Conservation (phyloP, 352 stramenopile genomes). For the Globisporangium paroecandrum region DNA sequence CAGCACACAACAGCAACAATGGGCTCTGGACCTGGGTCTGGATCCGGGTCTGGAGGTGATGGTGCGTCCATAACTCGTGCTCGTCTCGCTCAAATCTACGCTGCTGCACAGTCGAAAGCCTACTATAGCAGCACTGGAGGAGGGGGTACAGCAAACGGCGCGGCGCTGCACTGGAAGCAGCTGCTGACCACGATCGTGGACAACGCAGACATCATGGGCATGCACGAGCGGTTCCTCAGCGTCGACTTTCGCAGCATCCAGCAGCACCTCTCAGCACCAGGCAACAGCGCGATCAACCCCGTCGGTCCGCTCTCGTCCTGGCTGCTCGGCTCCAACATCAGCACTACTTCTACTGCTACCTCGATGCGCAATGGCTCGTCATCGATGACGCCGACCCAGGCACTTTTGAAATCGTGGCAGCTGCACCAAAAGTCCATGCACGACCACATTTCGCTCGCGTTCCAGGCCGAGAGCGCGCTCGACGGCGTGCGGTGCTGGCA, state of each 20-base stretch:
- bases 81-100: constrained; percentile 35
- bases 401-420: constrained; percentile 27
- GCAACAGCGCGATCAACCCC: constrained; percentile 1
- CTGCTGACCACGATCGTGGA: constrained; percentile 24
- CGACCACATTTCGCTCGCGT: constrained; percentile 28
- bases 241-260: constrained; percentile 42
- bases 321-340: constrained; percentile 3
- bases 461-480: constrained; percentile 34
- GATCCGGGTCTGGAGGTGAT: background rate
- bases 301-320: constrained; percentile 10
- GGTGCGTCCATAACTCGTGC: constrained; percentile 12
- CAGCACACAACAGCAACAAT: background rate
- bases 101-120: background rate
- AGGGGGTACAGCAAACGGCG: background rate
- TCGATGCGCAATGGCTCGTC: background rate
- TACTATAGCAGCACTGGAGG: background rate
- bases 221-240: constrained; percentile 23
- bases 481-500: constrained; percentile 24
- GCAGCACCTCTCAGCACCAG: constrained; percentile 15
- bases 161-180: constrained; percentile 22
- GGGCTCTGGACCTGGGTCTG: background rate
- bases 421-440: constrained; percentile 22
- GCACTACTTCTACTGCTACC: background rate
- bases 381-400: background rate
- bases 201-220: constrained; percentile 34